Evolutionary conservation across 1,139 yeast species (phyloP).

Genomic region (Geotrichum histeridarum): DNA sequence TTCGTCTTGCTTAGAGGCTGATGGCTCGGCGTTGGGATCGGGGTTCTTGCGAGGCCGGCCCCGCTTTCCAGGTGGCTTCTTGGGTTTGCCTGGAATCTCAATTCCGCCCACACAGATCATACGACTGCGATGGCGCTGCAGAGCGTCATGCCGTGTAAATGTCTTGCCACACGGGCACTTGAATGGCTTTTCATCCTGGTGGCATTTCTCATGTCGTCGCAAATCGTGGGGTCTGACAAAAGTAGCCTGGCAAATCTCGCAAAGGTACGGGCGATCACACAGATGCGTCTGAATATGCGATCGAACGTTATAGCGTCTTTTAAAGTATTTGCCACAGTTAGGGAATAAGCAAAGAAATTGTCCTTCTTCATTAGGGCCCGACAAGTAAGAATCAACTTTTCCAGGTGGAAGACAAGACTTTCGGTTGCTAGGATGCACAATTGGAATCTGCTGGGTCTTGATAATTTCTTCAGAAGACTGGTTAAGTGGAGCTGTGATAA

Average conservation of each 20-base stretch:
- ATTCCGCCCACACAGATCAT: constrained; percentile 74
- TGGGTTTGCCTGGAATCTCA: constrained; percentile 38
- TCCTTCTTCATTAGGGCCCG: constrained; percentile 67
- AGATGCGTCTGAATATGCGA: constrained; percentile 96
- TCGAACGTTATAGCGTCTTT: constrained; percentile 87
- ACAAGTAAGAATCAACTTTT: constrained; percentile 75
- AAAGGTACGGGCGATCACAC: constrained; percentile 80
- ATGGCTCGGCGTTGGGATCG: not conserved
- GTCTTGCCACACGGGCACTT: constrained; percentile 88
- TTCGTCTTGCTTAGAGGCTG: constrained; percentile 1
- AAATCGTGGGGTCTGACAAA: constrained; percentile 91
- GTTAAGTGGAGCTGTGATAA: constrained; percentile 35
- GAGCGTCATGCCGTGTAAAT: constrained; percentile 84
- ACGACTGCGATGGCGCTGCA: constrained; percentile 72
- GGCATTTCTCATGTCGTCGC: constrained; percentile 85
- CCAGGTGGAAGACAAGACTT: constrained; percentile 81
- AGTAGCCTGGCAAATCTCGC: constrained; percentile 55
- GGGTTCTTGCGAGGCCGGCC: constrained; percentile 32
- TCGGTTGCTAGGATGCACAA: constrained; percentile 28
- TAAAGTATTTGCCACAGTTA: constrained; percentile 77
- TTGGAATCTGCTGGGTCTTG: constrained; percentile 28
- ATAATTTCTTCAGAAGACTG: constrained; percentile 34
- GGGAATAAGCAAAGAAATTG: constrained; percentile 69
- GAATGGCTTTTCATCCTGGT: constrained; percentile 61
- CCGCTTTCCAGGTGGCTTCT: constrained; percentile 31